A percentile compares a stretch with the other conserved stretches of the same genome.
These are phyloP conservation scores for Iberis amara DNA, from an alignment of 441 rosid genomes.

Conservation along the genomic window DNA sequence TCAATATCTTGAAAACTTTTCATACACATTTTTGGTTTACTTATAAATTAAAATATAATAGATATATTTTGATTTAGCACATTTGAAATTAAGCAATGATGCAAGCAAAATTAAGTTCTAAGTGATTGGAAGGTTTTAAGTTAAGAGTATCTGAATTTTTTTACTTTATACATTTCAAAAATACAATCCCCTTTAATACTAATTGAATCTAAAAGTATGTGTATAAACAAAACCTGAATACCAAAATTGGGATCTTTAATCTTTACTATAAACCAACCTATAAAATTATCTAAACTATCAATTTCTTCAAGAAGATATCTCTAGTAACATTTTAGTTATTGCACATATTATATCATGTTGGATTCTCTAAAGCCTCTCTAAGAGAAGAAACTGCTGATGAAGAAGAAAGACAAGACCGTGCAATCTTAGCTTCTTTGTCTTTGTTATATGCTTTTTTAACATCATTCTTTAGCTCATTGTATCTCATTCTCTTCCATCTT, in stretches of 20 bases:
- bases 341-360: constrained; percentile 2
- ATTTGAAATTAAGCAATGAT: too few species aligned
- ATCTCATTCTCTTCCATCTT: constrained; percentile 55
- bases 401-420: constrained; percentile 41
- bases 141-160: constrained; percentile 4
- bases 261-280: background rate
- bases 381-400: constrained; percentile 46
- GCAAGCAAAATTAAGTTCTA: background rate
- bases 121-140: background rate
- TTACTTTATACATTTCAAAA: constrained; percentile 17
- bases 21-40: too few species aligned
- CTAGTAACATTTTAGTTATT: background rate
- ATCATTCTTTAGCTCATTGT: constrained; percentile 69
- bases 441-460: constrained; percentile 68
- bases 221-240: too few species aligned
- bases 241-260: constrained; percentile 15
- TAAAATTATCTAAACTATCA: constrained; percentile 4
- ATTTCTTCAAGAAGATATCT: background rate
- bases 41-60: too few species aligned
- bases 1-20: too few species aligned
- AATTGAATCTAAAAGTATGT: background rate
- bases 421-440: constrained; percentile 43
- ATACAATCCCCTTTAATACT: constrained; percentile 1
- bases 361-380: constrained; percentile 25
- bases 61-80: too few species aligned